phyloP scores from a whole-genome alignment of 768 basidiomycete genomes.

The Naematelia aurantialba region DNA sequence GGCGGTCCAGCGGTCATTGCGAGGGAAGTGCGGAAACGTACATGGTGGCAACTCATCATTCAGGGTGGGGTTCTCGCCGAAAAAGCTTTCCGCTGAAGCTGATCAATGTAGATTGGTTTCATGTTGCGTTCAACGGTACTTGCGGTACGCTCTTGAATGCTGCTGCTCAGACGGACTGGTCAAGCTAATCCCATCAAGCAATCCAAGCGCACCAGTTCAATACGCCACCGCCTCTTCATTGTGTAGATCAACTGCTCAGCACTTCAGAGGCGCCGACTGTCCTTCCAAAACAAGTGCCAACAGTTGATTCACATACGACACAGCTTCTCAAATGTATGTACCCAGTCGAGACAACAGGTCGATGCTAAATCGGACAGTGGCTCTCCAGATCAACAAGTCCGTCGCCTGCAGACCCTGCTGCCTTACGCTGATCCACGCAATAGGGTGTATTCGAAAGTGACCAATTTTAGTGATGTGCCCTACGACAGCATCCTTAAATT shows the following conservation, averaged over 20 bases:
- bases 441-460: conserved; percentile 9
- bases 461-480: conserved; percentile 4
- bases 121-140: conserved; percentile 26
- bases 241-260: not conserved
- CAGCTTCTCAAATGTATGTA: conserved; percentile 3
- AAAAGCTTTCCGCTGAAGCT: not conserved
- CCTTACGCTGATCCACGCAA: not conserved
- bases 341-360: not conserved
- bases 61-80: conserved; percentile 8
- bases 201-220: not conserved
- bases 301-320: not conserved
- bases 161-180: not conserved
- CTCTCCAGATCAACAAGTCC: conserved; percentile 3
- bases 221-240: not conserved
- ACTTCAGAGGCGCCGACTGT: not conserved
- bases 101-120: conserved; percentile 22
- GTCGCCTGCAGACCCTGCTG: not conserved
- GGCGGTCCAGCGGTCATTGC: conserved; percentile 12
- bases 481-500: conserved; percentile 11
- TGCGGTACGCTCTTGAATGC: conserved; percentile 4
- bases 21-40: conserved; percentile 25
- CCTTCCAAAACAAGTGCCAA: not conserved
- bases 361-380: not conserved
- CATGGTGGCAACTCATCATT: conserved; percentile 27
- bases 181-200: not conserved